Percentiles rank a stretch among this genome's conserved stretches.
Evolutionary conservation across 164 flowering plant species (phyloP).

Genomic region (Warburgia ugandensis): DNA sequence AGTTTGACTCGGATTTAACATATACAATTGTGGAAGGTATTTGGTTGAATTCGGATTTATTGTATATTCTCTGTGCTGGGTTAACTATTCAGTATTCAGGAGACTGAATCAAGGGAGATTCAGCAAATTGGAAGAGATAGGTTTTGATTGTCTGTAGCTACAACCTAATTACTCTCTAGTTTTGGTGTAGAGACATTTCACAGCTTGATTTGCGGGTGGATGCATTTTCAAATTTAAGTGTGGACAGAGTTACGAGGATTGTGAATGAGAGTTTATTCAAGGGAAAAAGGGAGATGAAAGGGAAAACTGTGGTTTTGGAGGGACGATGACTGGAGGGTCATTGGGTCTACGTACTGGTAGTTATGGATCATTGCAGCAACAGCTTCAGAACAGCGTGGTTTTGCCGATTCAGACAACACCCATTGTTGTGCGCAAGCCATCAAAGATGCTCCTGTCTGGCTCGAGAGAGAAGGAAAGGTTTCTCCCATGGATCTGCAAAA

Average conservation of each 20-base stretch:
- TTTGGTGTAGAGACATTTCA: too few species aligned
- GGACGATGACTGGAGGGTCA: slow-evolving; percentile 81
- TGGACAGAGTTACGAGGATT: slow-evolving; percentile 7
- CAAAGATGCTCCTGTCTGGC: slow-evolving; percentile 37
- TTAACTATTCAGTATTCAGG: too few species aligned
- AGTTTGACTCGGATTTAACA: too few species aligned
- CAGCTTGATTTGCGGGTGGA: neutral
- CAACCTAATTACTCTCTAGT: neutral
- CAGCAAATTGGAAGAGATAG: slow-evolving; percentile 3
- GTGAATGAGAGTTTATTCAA: slow-evolving; percentile 27
- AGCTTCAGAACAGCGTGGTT: slow-evolving; percentile 24
- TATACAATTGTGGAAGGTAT: too few species aligned
- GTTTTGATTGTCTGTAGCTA: neutral
- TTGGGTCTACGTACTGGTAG: slow-evolving; percentile 68
- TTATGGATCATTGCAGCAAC: slow-evolving; percentile 64
- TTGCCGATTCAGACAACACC: slow-evolving; percentile 24
- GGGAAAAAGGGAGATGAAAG: slow-evolving; percentile 40
- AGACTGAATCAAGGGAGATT: too few species aligned
- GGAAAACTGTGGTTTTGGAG: slow-evolving; percentile 24
- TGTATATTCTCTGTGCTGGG: too few species aligned
- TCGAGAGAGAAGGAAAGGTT: slow-evolving; percentile 58
- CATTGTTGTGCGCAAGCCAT: slow-evolving; percentile 26
- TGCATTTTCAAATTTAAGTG: neutral
- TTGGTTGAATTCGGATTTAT: too few species aligned
- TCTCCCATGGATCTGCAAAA: slow-evolving; percentile 32